A percentile compares a stretch with the other conserved stretches of the same genome.
Evolutionary conservation across 2,329 filamentous ascomycete genomes (phyloP).

Genomic region (Whalleya microplaca): DNA sequence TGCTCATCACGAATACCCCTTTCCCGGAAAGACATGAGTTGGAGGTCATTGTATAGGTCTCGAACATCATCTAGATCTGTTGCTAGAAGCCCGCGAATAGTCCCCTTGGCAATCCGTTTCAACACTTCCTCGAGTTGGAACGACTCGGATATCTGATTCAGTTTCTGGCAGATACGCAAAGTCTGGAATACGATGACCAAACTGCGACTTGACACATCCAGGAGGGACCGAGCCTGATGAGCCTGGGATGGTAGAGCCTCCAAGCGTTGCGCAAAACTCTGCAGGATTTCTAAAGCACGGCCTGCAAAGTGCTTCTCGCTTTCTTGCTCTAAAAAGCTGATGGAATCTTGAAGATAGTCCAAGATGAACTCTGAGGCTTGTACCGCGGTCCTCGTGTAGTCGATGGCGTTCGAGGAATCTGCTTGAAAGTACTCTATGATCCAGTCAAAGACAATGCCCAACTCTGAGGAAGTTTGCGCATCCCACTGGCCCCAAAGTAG

Average conservation of each 20-base stretch:
- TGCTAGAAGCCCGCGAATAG: constrained; percentile 45
- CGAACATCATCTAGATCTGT: constrained; percentile 49
- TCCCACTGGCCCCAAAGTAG: constrained; percentile 63
- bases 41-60: constrained; percentile 52
- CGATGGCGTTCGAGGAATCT: constrained; percentile 18
- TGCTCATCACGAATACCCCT: constrained; percentile 55
- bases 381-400: constrained; percentile 24
- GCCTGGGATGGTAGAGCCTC: constrained; percentile 26
- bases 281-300: constrained; percentile 48
- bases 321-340: constrained; percentile 44
- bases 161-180: constrained; percentile 48
- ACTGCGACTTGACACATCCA: constrained; percentile 44
- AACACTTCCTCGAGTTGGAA: constrained; percentile 55
- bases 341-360: constrained; percentile 48
- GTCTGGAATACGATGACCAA: constrained; percentile 43
- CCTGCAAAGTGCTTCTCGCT: constrained; percentile 47
- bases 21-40: constrained; percentile 49
- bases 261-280: constrained; percentile 45
- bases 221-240: constrained; percentile 35
- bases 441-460: constrained; percentile 65
- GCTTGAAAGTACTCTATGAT: constrained; percentile 50
- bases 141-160: constrained; percentile 38
- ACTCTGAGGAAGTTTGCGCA: constrained; percentile 61
- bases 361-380: constrained; percentile 51
- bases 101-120: constrained; percentile 44